These are phyloP conservation scores for Penicillium canescens DNA, from an alignment of 495 filamentous ascomycete species.

Conservation along the genomic window DNA sequence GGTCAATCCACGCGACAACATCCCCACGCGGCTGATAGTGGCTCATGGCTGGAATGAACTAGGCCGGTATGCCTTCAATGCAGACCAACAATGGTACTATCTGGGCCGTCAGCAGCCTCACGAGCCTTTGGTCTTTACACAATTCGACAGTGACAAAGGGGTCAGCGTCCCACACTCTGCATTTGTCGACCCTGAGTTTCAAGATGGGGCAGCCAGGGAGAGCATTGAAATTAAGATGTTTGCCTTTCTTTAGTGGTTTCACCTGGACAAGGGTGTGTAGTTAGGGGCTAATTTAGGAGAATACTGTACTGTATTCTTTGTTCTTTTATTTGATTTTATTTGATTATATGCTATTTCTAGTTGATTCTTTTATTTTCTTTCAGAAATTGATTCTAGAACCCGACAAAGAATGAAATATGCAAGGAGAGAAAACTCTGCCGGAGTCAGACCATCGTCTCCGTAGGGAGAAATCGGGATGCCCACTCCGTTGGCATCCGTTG, in stretches of 20 bases:
- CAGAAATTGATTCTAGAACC: no score
- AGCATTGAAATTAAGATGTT: conserved; percentile 53
- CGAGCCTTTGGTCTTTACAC: conserved; percentile 32
- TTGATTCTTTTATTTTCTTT: no score
- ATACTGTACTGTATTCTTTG: background rate
- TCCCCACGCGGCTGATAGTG: conserved; percentile 14
- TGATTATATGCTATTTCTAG: no score
- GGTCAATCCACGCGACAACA: conserved; percentile 16
- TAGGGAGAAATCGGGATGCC: conserved; percentile 1
- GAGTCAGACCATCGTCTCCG: conserved; percentile 9
- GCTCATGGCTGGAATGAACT: conserved; percentile 17
- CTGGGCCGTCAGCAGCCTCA: conserved; percentile 21
- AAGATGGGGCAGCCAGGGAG: conserved; percentile 45
- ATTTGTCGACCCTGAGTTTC: conserved; percentile 45
- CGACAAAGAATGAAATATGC: no score
- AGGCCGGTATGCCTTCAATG: conserved; percentile 12
- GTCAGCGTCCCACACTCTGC: conserved; percentile 50
- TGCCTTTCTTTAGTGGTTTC: conserved; percentile 17
- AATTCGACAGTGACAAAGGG: conserved; percentile 31
- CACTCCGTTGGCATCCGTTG: conserved; percentile 18
- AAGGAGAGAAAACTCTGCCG: background rate
- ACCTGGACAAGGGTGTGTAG: no score
- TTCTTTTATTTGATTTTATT: background rate
- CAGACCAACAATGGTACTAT: conserved; percentile 30
- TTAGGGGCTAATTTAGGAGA: no score